These are phyloP conservation scores for Metschnikowia borealis DNA, from an alignment of 805 yeast species.

Conservation along the genomic window DNA sequence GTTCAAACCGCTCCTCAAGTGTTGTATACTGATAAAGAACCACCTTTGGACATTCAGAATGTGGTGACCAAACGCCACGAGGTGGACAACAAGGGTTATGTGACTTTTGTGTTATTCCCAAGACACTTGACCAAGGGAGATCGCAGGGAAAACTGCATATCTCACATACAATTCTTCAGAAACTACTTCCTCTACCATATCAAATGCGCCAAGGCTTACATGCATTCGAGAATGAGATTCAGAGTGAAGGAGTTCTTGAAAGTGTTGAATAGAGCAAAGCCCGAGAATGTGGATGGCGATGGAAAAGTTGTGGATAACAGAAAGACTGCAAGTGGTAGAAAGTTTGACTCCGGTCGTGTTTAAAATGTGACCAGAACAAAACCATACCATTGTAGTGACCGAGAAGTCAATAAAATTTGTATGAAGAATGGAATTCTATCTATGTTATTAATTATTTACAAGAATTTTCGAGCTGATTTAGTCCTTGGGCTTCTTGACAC, in stretches of 20 bases:
- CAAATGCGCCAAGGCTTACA: slow-evolving; percentile 95
- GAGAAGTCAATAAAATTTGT: not conserved
- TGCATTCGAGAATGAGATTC: slow-evolving; percentile 97
- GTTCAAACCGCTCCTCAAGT: slow-evolving; percentile 99
- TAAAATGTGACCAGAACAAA: not conserved
- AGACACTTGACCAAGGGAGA: slow-evolving; percentile 63
- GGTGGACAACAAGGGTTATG: slow-evolving; percentile 45
- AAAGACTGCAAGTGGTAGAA: slow-evolving; percentile 70
- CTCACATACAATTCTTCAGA: slow-evolving; percentile 88
- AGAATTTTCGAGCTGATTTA: slow-evolving; percentile 1
- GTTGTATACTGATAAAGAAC: slow-evolving; percentile 78
- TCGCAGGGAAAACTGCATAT: slow-evolving; percentile 79
- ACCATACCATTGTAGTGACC: not conserved
- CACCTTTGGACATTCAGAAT: slow-evolving; percentile 73
- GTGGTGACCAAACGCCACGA: slow-evolving; percentile 43
- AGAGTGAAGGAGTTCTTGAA: slow-evolving; percentile 92
- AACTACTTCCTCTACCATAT: slow-evolving; percentile 98
- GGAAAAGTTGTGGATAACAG: slow-evolving; percentile 44
- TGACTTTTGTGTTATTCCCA: slow-evolving; percentile 75
- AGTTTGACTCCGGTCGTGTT: slow-evolving; percentile 42
- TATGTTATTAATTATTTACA: slow-evolving; percentile 3
- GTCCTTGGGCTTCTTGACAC: slow-evolving; percentile 74
- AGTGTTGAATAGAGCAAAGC: slow-evolving; percentile 93
- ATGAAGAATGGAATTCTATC: not conserved
- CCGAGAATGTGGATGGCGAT: slow-evolving; percentile 80